Base-by-base conservation (phyloP, 2,329 filamentous ascomycete species). In the Penicillium crustosum region DNA sequence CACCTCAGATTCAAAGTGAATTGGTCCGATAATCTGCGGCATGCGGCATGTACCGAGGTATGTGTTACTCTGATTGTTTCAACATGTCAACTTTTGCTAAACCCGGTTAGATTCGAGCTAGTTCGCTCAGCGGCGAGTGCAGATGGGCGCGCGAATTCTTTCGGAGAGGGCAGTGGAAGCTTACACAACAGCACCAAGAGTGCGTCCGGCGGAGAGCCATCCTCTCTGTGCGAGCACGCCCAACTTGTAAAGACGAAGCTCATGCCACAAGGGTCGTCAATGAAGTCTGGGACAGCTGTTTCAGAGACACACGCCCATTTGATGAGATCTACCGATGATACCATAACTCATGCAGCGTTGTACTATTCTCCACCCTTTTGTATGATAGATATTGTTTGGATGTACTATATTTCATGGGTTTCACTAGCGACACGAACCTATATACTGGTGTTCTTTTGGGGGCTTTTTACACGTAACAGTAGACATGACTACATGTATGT, bases 281-380 rank as follows among this genome's bases (percentile, higher is more conserved):
- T 76, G 89, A 96, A 76, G 94, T 99, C n/a, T 99, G 93, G 91
- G 93, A 96, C 66, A 97, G 92, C 68, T 99, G 94, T 75, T 99
- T 96, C 74, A 81, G 85, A 51, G 94, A 99, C 76, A 97, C 93
- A 4, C 82, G 94, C 70, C 94, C 94, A 2, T 99, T 99, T 76
- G 92, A 97, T 74, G 93, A 97, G 74, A 92, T 99, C 53, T 99
- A 96, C 75, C 87, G 91, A 70, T 81, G 68, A 77, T 63, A 66
- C 54, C 57, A 59, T 38, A 49, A 35, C 27, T 13, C 27, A n/a
- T 45, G 35, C 55, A 49, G 41, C 35, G 38, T 45, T 56, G 19
- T 41, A 41, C 41, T 45, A 47, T 52, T 49, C 53, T 49, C 42
- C 52, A 25, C 31, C 19, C 39, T 38, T 49, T 49, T 66, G 63